Conservation (phyloP, 202 grass and related monocot genomes). For the Cymbopogon flexuosus region DNA sequence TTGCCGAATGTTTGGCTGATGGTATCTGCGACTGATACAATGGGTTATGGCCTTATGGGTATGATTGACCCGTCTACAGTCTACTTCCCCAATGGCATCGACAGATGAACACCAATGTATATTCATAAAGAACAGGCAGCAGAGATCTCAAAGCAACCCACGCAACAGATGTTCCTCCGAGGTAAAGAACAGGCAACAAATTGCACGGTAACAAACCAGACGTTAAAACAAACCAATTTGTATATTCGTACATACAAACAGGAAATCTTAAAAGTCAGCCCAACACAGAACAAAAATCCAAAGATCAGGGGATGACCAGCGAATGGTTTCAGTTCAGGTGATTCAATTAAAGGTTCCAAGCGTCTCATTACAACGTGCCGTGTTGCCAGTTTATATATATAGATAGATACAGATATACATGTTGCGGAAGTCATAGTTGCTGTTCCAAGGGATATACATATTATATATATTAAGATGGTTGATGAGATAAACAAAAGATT, state of each 20-base stretch:
- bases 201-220: neutral
- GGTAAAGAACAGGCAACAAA: neutral
- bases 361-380: slow-evolving; percentile 11
- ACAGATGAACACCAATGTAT: too few relatives aligned
- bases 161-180: neutral
- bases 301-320: neutral
- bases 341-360: slow-evolving; percentile 27
- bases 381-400: slow-evolving; percentile 29
- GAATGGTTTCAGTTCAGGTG: neutral
- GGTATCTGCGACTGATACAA: too few relatives aligned
- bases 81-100: too few relatives aligned
- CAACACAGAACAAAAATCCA: neutral
- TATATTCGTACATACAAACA: neutral
- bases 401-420: slow-evolving; percentile 8
- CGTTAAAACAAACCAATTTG: neutral
- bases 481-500: slow-evolving; percentile 1
- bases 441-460: slow-evolving; percentile 16
- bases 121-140: too few relatives aligned
- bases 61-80: too few relatives aligned
- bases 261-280: neutral
- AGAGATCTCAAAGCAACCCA: neutral
- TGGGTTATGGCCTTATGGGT: too few relatives aligned
- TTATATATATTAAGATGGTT: slow-evolving; percentile 19
- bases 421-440: slow-evolving; percentile 11
- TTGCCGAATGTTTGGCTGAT: too few relatives aligned